Conservation (phyloP, 306 rosid species). For the Prunus mongolica region DNA sequence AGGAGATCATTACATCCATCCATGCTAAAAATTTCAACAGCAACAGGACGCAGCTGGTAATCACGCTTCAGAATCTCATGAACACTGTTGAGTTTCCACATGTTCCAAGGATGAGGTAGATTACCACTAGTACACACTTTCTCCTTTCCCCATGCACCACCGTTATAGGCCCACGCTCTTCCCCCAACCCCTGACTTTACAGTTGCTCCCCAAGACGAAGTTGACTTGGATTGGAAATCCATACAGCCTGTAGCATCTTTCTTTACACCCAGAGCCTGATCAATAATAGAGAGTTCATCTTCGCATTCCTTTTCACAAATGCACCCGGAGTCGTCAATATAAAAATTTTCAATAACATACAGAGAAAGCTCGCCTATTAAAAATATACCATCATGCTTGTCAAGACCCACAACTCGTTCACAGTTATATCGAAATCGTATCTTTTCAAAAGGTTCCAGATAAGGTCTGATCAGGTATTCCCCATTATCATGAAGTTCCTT, state of each 20-base stretch:
- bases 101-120: slow-evolving; percentile 90
- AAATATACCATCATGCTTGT: slow-evolving; percentile 98
- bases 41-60: slow-evolving; percentile 99
- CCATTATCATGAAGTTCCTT: slow-evolving; percentile 87
- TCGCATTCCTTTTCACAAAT: slow-evolving; percentile 88
- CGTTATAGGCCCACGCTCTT: slow-evolving; percentile 99
- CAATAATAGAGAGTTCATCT: slow-evolving; percentile 91
- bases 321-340: slow-evolving; percentile 77
- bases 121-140: slow-evolving; percentile 75
- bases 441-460: slow-evolving; percentile 82
- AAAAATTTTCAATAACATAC: slow-evolving; percentile 95
- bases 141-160: slow-evolving; percentile 99
- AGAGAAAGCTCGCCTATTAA: slow-evolving; percentile 83
- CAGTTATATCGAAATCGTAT: slow-evolving; percentile 88
- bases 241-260: slow-evolving; percentile 58
- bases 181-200: slow-evolving; percentile 79
- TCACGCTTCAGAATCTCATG: slow-evolving; percentile 99
- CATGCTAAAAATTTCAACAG: slow-evolving; percentile 99
- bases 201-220: slow-evolving; percentile 59
- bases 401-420: slow-evolving; percentile 95
- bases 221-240: slow-evolving; percentile 87
- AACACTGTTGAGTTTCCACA: slow-evolving; percentile 98
- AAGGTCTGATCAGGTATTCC: slow-evolving; percentile 92
- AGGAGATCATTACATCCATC: slow-evolving; percentile 98
- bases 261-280: slow-evolving; percentile 97